Percentiles rank a stretch among this genome's conserved stretches.
These are phyloP conservation scores for Hyparrhenia diplandra DNA, from an alignment of 176 grass and related monocot genomes.

Conservation along the genomic window DNA sequence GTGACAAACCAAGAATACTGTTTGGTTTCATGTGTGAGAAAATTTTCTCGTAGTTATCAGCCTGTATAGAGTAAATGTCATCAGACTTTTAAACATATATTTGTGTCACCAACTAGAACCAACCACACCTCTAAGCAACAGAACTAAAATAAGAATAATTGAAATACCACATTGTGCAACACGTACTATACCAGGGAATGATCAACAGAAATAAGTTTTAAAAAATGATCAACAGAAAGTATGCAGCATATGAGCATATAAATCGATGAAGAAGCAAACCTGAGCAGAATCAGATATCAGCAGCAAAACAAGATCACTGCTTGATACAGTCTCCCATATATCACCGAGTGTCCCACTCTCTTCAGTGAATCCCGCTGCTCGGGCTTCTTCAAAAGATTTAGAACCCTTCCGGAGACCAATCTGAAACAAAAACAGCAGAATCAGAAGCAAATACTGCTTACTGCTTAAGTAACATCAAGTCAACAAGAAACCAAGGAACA, in stretches of 20 bases:
- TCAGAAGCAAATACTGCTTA: too few relatives aligned
- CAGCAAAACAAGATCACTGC: slow-evolving; percentile 74
- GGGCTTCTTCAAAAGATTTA: too few relatives aligned
- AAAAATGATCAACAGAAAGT: not conserved
- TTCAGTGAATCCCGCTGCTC: too few relatives aligned
- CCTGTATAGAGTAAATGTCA: slow-evolving; percentile 33
- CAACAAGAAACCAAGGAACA: too few relatives aligned
- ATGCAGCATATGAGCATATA: not conserved
- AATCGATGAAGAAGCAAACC: slow-evolving; percentile 40
- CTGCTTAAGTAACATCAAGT: too few relatives aligned
- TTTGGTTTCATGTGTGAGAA: slow-evolving; percentile 92
- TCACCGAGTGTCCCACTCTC: too few relatives aligned
- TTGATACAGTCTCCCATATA: slow-evolving; percentile 55
- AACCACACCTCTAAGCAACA: not conserved
- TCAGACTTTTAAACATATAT: not conserved
- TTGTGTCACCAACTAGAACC: not conserved
- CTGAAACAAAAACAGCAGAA: too few relatives aligned
- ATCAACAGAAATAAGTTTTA: not conserved
- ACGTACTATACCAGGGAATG: not conserved
- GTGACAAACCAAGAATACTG: slow-evolving; percentile 80
- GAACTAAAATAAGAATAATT: not conserved
- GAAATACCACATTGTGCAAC: not conserved
- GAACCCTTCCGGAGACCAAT: too few relatives aligned
- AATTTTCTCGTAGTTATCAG: slow-evolving; percentile 83
- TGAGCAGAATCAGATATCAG: slow-evolving; percentile 87